phyloP scores from a whole-genome alignment of 768 basidiomycete genomes.

The Tremella mesenterica region DNA sequence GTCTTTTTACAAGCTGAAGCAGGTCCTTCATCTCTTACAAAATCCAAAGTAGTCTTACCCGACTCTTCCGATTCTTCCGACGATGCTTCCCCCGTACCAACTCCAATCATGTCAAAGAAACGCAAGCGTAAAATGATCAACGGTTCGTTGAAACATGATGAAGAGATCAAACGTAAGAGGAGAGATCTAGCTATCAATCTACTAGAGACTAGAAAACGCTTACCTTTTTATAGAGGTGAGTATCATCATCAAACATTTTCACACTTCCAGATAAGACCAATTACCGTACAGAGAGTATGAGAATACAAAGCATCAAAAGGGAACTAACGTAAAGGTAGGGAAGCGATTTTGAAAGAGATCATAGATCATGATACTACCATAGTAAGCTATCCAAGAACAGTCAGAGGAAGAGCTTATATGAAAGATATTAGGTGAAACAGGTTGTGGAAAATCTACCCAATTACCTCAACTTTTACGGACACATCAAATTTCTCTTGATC shows the following conservation, averaged over 20 bases:
- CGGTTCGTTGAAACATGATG: neutral
- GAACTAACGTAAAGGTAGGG: too few species aligned
- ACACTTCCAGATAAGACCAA: too few species aligned
- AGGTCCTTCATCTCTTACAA: conserved; percentile 1
- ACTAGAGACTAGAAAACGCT: conserved; percentile 20
- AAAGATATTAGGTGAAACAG: conserved; percentile 42
- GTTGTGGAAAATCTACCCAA: conserved; percentile 44
- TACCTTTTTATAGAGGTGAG: conserved; percentile 42
- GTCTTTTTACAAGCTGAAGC: neutral
- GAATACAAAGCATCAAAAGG: too few species aligned
- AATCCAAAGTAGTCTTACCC: conserved; percentile 8
- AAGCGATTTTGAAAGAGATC: conserved; percentile 33
- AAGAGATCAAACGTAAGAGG: neutral
- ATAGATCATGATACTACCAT: conserved; percentile 40
- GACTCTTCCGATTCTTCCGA: conserved; percentile 6
- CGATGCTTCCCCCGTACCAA: conserved; percentile 3
- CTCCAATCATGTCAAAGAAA: neutral
- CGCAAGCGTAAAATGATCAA: neutral
- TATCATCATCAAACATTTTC: too few species aligned
- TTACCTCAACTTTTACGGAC: conserved; percentile 36
- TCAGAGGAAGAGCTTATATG: neutral
- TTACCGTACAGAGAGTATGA: too few species aligned
- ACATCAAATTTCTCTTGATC: conserved; percentile 17
- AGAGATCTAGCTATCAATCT: conserved; percentile 21
- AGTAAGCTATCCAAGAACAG: conserved; percentile 13